These are phyloP conservation scores for Apiospora sp. DNA, from an alignment of 2,329 filamentous ascomycete genomes.

Conservation along the genomic window DNA sequence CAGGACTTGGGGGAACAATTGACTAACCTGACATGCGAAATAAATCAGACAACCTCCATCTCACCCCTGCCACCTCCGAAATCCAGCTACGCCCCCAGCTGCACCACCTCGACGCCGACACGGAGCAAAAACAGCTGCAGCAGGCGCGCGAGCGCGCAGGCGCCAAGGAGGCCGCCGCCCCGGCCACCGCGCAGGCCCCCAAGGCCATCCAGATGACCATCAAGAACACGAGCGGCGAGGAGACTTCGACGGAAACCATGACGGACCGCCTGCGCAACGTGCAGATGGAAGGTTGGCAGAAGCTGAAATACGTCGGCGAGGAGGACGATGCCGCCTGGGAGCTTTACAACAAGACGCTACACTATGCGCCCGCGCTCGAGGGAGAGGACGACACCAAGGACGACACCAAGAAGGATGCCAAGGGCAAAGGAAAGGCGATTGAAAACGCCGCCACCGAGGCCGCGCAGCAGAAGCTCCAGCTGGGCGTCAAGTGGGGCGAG, in stretches of 20 bases:
- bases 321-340: conserved; percentile 79
- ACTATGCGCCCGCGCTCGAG: conserved; percentile 49
- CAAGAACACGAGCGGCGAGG: conserved; percentile 74
- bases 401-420: conserved; percentile 25
- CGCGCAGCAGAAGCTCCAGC: conserved; percentile 31
- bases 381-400: conserved; percentile 15
- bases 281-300: conserved; percentile 83
- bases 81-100: conserved; percentile 92
- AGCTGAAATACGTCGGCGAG: conserved; percentile 82
- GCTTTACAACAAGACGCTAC: conserved; percentile 77
- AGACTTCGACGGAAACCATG: conserved; percentile 59
- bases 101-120: conserved; percentile 87
- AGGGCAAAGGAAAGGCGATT: conserved; percentile 35
- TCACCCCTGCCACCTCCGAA: conserved; percentile 83
- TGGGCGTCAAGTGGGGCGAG: conserved; percentile 40
- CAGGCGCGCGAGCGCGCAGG: conserved; percentile 42
- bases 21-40: conserved; percentile 31
- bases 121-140: conserved; percentile 72
- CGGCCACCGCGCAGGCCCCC: conserved; percentile 62
- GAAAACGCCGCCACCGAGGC: conserved; percentile 24
- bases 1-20: background rate
- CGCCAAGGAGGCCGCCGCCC: conserved; percentile 41
- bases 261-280: conserved; percentile 78
- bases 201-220: conserved; percentile 83
- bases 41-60: conserved; percentile 77